These are phyloP conservation scores for Neurospora crassa DNA, from an alignment of 2,329 filamentous ascomycete species.

Conservation along the genomic window DNA sequence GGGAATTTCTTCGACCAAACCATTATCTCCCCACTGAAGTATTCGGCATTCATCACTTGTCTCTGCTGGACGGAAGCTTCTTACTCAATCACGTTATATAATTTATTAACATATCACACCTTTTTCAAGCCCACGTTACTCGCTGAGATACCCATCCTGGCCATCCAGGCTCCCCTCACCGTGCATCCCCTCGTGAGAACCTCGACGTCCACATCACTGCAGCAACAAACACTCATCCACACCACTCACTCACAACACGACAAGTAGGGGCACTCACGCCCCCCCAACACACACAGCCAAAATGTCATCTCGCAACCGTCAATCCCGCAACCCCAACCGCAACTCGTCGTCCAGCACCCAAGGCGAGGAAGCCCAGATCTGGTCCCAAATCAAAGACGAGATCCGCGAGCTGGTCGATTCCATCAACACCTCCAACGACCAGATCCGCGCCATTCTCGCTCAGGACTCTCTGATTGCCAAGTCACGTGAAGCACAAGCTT, in stretches of 20 bases:
- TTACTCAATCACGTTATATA: not conserved
- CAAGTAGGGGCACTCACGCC: not conserved
- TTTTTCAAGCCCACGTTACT: not conserved
- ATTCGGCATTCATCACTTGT: not conserved
- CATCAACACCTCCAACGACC: constrained; percentile 31
- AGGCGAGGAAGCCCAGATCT: constrained; percentile 32
- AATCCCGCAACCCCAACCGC: constrained; percentile 24
- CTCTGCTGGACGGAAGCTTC: not conserved
- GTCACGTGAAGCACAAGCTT: not conserved
- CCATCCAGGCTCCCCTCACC: not conserved
- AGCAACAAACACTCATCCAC: not conserved
- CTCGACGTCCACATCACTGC: not conserved
- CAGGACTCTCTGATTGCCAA: constrained; percentile 31
- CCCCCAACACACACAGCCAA: not conserved
- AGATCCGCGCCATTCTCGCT: constrained; percentile 27
- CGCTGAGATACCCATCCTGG: too few relatives aligned
- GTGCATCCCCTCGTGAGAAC: not conserved
- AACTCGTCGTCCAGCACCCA: constrained; percentile 28
- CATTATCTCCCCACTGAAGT: not conserved
- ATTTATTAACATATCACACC: not conserved
- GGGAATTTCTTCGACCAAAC: not conserved
- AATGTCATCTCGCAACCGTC: constrained; percentile 22
- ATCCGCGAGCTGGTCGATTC: constrained; percentile 25
- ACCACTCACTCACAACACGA: not conserved
- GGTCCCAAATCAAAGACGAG: constrained; percentile 31